Conservation (phyloP, 2,329 filamentous ascomycete genomes). For the Aspergillus japonicus region DNA sequence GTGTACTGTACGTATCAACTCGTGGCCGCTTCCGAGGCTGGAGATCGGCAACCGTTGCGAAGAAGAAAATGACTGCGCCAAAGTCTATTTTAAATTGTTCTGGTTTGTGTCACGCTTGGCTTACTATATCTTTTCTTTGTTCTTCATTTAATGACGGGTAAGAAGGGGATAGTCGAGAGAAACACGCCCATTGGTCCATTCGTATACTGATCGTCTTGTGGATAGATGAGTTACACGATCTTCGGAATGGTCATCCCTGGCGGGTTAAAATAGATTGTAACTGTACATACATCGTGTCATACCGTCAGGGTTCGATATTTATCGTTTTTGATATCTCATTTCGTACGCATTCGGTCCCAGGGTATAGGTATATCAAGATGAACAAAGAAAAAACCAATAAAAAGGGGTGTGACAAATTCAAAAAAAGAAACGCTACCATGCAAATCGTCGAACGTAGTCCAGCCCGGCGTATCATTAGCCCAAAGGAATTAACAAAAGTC, state of each 20-base stretch:
- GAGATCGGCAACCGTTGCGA: not conserved
- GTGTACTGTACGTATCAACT: too few species aligned
- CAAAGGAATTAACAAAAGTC: not conserved
- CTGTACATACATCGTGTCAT: not conserved
- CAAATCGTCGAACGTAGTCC: not conserved
- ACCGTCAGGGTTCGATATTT: not conserved
- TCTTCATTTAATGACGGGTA: not conserved
- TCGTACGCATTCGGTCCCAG: constrained; percentile 5
- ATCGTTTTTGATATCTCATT: not conserved
- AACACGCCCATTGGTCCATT: not conserved
- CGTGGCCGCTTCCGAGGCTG: not conserved
- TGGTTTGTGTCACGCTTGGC: not conserved
- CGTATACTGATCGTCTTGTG: not conserved
- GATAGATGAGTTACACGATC: not conserved
- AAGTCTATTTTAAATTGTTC: not conserved
- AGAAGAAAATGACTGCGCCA: not conserved
- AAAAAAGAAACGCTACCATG: not conserved
- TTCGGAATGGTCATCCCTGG: not conserved
- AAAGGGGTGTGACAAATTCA: not conserved
- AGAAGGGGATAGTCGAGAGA: not conserved
- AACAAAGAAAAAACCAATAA: constrained; percentile 3
- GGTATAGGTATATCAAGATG: constrained; percentile 1
- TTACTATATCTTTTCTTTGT: not conserved
- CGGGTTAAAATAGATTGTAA: not conserved
- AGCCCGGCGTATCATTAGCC: constrained; percentile 3